Conservation (phyloP, 257 asterid genomes). For the Solanum virginianum region DNA sequence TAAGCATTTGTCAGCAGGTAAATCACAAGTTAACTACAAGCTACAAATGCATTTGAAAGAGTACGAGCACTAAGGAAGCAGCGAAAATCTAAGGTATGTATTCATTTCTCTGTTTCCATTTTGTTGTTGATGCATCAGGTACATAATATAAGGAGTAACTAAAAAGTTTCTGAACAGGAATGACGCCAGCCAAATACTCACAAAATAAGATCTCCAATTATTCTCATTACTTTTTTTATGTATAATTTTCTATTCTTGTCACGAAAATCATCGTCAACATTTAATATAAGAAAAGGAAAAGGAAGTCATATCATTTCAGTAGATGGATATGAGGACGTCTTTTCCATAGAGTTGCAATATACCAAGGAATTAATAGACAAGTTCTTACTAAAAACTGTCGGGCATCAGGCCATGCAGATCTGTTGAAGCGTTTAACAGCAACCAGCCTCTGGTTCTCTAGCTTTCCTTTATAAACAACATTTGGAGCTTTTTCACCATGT, state of each 20-base stretch:
- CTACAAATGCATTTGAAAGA: neutral
- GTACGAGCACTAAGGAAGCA: neutral
- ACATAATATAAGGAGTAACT: neutral
- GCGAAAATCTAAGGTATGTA: neutral
- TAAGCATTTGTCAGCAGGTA: neutral
- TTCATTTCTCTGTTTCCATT: neutral
- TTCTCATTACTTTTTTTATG: neutral
- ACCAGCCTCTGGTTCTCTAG: constrained; percentile 65
- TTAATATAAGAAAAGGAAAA: neutral
- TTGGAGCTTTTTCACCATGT: constrained; percentile 93
- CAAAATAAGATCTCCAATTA: constrained; percentile 11
- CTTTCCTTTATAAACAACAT: constrained; percentile 23
- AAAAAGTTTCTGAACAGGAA: neutral
- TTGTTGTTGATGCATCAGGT: neutral
- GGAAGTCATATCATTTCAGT: neutral
- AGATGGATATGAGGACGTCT: neutral
- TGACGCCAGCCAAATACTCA: constrained; percentile 7
- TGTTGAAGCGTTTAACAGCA: constrained; percentile 87
- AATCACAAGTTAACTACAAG: neutral
- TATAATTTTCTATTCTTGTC: neutral
- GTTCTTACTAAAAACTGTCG: constrained; percentile 63
- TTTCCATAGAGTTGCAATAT: neutral
- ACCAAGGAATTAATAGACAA: neutral
- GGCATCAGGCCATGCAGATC: constrained; percentile 19
- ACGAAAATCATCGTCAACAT: neutral